These are phyloP conservation scores for Phaseolus coccineus DNA, from an alignment of 331 rosid species.

Conservation along the genomic window DNA sequence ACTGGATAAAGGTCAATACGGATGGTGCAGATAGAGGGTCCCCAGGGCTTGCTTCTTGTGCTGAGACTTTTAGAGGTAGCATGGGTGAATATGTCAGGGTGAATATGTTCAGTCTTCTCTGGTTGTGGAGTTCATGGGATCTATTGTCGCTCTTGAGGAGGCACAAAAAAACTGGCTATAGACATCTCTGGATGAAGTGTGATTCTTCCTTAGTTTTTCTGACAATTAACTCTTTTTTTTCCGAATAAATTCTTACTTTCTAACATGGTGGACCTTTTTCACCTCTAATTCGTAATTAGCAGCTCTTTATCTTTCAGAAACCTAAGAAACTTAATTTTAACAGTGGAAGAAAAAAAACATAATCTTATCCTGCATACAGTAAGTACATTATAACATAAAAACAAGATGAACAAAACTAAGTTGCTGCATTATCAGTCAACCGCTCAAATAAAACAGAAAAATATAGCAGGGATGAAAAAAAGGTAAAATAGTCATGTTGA, in stretches of 20 bases:
- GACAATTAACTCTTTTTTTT: not conserved
- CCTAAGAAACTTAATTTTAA: not conserved
- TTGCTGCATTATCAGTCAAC: conserved; percentile 1
- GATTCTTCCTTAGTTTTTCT: too few species aligned
- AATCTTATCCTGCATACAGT: not conserved
- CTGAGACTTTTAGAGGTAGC: too few species aligned
- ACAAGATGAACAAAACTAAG: conserved; percentile 21
- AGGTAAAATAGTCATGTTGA: not conserved
- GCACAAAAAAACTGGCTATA: too few species aligned
- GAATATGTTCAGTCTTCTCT: too few species aligned
- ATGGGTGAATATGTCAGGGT: too few species aligned
- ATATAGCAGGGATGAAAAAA: not conserved
- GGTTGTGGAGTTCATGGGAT: too few species aligned
- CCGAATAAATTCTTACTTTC: conserved; percentile 13
- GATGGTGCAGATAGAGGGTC: too few species aligned
- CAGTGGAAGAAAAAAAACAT: not conserved
- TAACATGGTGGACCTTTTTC: not conserved
- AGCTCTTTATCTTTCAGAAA: conserved; percentile 11
- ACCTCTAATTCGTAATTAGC: not conserved
- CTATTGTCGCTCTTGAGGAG: too few species aligned
- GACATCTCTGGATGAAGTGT: too few species aligned
- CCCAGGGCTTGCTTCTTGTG: too few species aligned
- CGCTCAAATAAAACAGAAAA: conserved; percentile 7
- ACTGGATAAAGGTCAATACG: too few species aligned
- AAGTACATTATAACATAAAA: not conserved